Conservation (phyloP, 2,329 filamentous ascomycete genomes). For the Coniochaeta sp. region DNA sequence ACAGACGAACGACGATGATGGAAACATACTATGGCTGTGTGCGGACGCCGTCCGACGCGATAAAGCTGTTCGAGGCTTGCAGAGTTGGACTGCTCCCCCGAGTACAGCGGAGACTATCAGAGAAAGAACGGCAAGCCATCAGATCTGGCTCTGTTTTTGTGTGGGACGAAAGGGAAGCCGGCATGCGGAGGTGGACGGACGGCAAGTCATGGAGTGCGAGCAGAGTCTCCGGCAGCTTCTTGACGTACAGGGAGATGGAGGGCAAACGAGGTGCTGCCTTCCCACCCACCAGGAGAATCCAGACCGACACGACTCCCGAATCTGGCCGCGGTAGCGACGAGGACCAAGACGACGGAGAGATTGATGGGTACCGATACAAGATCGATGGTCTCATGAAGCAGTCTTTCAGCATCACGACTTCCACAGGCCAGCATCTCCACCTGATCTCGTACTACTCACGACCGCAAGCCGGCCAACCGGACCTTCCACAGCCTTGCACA, state of each 20-base stretch:
- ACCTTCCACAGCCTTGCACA: slow-evolving; percentile 72
- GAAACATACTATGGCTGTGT: slow-evolving; percentile 96
- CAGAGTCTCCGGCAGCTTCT: slow-evolving; percentile 91
- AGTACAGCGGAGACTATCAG: slow-evolving; percentile 86
- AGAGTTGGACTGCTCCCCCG: slow-evolving; percentile 80
- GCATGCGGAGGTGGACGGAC: slow-evolving; percentile 97
- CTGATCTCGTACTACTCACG: slow-evolving; percentile 95
- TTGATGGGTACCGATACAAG: slow-evolving; percentile 91
- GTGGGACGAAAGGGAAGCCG: slow-evolving; percentile 98
- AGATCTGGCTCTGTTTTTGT: slow-evolving; percentile 96
- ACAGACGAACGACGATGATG: slow-evolving; percentile 47
- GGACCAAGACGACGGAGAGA: slow-evolving; percentile 76
- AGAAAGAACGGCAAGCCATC: slow-evolving; percentile 95
- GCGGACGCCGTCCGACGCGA: slow-evolving; percentile 91
- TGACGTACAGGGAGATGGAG: slow-evolving; percentile 98
- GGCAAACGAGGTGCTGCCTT: slow-evolving; percentile 86
- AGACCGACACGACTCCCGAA: slow-evolving; percentile 72
- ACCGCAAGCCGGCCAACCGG: slow-evolving; percentile 63
- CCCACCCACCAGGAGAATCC: slow-evolving; percentile 42
- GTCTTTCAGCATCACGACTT: slow-evolving; percentile 97
- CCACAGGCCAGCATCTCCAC: slow-evolving; percentile 81
- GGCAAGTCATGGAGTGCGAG: slow-evolving; percentile 99
- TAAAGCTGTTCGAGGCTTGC: slow-evolving; percentile 97
- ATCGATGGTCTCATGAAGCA: slow-evolving; percentile 98
- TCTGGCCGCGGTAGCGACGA: slow-evolving; percentile 77